Evolutionary conservation across 1,284 basidiomycete species (phyloP).

Genomic region (Irpex sp.): DNA sequence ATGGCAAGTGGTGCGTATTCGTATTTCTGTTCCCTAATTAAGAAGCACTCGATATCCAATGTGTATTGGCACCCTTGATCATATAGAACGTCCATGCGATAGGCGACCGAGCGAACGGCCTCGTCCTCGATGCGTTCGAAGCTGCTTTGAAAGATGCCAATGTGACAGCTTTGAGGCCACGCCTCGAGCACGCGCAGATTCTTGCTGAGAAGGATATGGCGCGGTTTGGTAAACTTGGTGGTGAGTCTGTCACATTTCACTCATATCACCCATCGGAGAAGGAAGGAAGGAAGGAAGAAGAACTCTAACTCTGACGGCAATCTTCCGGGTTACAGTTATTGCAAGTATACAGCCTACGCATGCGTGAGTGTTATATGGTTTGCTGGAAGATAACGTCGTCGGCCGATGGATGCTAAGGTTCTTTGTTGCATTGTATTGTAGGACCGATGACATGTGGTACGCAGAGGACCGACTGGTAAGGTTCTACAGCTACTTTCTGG

Average conservation of each 20-base stretch:
- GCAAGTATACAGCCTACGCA: constrained; percentile 88
- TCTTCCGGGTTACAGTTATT: constrained; percentile 44
- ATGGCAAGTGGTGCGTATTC: constrained; percentile 71
- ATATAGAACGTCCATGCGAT: constrained; percentile 85
- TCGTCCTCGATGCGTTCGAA: constrained; percentile 83
- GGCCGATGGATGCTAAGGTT: constrained; percentile 1
- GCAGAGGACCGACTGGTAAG: constrained; percentile 75
- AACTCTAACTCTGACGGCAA: constrained; percentile 1
- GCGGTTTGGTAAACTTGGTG: constrained; percentile 73
- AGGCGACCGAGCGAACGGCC: constrained; percentile 85
- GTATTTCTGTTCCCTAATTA: no score
- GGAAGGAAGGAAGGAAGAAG: no score
- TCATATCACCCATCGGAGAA: constrained; percentile 2
- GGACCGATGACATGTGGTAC: constrained; percentile 88
- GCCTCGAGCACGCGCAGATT: constrained; percentile 91
- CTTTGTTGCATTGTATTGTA: constrained; percentile 21
- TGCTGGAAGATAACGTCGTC: constrained; percentile 3
- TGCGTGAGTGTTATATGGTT: constrained; percentile 48
- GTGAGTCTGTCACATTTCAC: constrained; percentile 33
- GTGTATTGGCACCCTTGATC: not conserved
- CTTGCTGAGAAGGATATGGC: constrained; percentile 69
- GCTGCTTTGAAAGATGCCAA: constrained; percentile 54
- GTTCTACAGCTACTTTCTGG: constrained; percentile 4
- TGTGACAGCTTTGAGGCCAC: constrained; percentile 65
- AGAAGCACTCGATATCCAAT: no score